phyloP scores from a whole-genome alignment of 2,329 filamentous ascomycete genomes.

The Aspergillus fischeri region DNA sequence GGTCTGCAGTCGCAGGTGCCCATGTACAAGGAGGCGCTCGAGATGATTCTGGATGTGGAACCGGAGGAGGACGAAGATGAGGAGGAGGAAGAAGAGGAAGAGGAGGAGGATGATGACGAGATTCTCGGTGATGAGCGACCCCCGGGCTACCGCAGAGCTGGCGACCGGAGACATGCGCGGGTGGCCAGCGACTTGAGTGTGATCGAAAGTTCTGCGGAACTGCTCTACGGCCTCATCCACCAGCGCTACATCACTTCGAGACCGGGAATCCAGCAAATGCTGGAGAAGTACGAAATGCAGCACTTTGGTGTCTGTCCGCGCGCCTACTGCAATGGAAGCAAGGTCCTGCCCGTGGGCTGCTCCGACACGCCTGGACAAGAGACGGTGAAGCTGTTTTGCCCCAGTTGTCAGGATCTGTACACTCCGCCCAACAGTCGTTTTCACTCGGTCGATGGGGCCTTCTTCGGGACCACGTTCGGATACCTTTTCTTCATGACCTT shows the following conservation, averaged over 20 bases:
- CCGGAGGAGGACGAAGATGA: constrained; percentile 77
- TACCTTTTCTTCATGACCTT: constrained; percentile 98
- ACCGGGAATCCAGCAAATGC: constrained; percentile 97
- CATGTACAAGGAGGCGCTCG: constrained; percentile 98
- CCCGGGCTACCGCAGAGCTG: constrained; percentile 45
- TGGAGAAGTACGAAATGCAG: constrained; percentile 95
- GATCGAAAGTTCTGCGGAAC: constrained; percentile 95
- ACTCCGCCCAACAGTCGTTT: constrained; percentile 96
- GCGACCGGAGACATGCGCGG: constrained; percentile 73
- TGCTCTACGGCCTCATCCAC: constrained; percentile 96
- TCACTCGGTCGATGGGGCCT: constrained; percentile 94
- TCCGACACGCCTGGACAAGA: constrained; percentile 95
- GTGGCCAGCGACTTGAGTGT: constrained; percentile 91
- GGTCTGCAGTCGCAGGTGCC: constrained; percentile 91
- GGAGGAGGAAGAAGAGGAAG: constrained; percentile 63
- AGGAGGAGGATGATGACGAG: constrained; percentile 67
- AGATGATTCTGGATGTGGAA: constrained; percentile 99
- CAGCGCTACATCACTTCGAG: constrained; percentile 97
- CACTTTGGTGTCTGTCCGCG: constrained; percentile 97
- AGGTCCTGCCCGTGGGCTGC: constrained; percentile 87
- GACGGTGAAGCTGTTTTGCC: constrained; percentile 97
- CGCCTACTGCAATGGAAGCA: constrained; percentile 83
- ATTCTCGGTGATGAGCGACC: constrained; percentile 56
- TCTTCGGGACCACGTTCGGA: constrained; percentile 96
- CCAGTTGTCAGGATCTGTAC: constrained; percentile 93